Base-by-base conservation (phyloP, 2,329 filamentous ascomycete species). In the Geosmithia flava region DNA sequence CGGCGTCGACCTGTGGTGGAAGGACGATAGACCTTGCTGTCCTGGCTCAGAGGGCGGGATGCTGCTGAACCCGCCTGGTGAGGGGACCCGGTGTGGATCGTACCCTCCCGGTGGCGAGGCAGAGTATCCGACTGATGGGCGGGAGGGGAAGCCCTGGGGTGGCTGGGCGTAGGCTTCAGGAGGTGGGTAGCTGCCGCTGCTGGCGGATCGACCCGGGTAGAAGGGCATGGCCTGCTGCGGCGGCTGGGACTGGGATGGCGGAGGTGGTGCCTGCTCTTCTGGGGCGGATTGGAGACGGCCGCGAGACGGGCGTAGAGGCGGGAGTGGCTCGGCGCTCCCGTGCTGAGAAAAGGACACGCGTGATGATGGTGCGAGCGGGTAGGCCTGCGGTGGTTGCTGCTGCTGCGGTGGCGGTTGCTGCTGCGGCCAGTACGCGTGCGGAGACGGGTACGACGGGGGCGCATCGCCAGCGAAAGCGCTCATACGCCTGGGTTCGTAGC, bases 291-390 rank as follows among this genome's bases (percentile, higher is more conserved):
- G 62, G 42, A 58, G 59, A 19, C 63, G 63, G 30, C 57, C 55
- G 40, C 66, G 58, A 15, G 65, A 58, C n/a, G 66, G 66, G 40
- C 66, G 58, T 39, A 68, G 55, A 7, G 66, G 65, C 4, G 66
- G 66, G 20, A 68, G 54, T 20, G 63, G 64, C 40, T 67, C 64
- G 11, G 63, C 56, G 49, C 54, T 63, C 15, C 55, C 58, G 33
- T 60, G 58, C 29, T 63, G 63, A 30, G 62, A 62, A 48, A 65
- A 67, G 1, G 65, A 61, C 15, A 64, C 60, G 23, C 65, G 58
- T 2, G 62, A 51, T 13, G 59, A 51, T 13, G 59, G 48, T 7
- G 33, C 44, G 8, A 45, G 48, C 42, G 49, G 50, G 16, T 52
- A 55, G n/a, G n/a, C n/a, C n/a, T n/a, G n/a, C 33, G 45, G 48